Evolutionary conservation across 2,329 filamentous ascomycete species (phyloP).

Genomic region (Penicillium sp.): DNA sequence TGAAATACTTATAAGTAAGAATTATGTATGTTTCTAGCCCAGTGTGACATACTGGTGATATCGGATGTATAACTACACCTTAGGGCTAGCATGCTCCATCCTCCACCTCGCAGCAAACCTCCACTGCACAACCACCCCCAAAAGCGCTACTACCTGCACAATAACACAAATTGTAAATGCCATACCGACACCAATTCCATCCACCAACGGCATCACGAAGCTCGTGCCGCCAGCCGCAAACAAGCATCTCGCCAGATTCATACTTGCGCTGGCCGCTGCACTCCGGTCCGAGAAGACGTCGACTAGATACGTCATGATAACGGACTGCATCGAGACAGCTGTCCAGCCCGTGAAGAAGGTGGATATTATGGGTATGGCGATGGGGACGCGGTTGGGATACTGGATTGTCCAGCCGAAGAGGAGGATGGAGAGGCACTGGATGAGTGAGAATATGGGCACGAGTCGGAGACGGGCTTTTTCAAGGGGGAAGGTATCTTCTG

Average conservation of each 20-base stretch:
- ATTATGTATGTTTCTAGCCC: too few species aligned
- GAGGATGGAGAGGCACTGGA: constrained; percentile 47
- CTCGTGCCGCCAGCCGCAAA: constrained; percentile 51
- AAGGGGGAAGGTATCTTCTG: constrained; percentile 40
- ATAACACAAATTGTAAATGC: constrained; percentile 47
- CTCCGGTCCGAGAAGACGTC: constrained; percentile 50
- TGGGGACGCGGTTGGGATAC: constrained; percentile 39
- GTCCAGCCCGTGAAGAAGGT: constrained; percentile 54
- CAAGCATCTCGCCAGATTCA: constrained; percentile 53
- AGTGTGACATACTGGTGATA: too few species aligned
- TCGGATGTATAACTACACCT: too few species aligned
- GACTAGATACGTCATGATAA: constrained; percentile 52
- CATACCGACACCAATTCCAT: constrained; percentile 43
- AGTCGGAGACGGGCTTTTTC: constrained; percentile 52
- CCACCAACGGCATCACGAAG: constrained; percentile 49
- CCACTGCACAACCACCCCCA: constrained; percentile 45
- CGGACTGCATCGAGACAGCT: constrained; percentile 46
- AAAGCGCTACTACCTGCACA: constrained; percentile 44
- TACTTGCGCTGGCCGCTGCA: constrained; percentile 50
- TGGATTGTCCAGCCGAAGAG: constrained; percentile 54
- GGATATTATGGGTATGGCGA: constrained; percentile 48
- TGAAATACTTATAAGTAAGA: too few species aligned
- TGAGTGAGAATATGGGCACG: constrained; percentile 42
- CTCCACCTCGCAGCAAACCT: constrained; percentile 39
- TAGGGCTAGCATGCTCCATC: too few species aligned